Evolutionary conservation across 2,329 filamentous ascomycete genomes (phyloP).

Genomic region (Xylariales sp.): DNA sequence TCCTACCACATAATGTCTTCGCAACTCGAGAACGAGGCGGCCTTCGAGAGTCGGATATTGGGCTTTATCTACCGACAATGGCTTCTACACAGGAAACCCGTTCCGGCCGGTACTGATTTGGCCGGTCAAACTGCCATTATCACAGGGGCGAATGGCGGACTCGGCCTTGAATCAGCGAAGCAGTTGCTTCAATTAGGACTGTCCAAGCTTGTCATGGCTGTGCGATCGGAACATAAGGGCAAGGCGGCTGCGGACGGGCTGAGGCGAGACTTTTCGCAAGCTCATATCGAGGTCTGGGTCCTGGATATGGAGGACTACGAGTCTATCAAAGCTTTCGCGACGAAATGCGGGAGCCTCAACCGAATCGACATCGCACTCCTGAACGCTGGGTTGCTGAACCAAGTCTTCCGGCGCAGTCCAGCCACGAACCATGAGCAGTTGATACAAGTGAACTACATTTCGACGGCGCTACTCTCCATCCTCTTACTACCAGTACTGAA

Average conservation of each 20-base stretch:
- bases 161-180: slow-evolving; percentile 40
- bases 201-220: slow-evolving; percentile 40
- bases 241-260: slow-evolving; percentile 33
- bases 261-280: slow-evolving; percentile 21
- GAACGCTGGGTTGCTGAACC: slow-evolving; percentile 30
- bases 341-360: slow-evolving; percentile 24
- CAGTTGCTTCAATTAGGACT: slow-evolving; percentile 35
- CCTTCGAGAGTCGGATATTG: slow-evolving; percentile 7
- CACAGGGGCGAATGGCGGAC: slow-evolving; percentile 44
- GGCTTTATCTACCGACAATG: slow-evolving; percentile 9
- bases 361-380: slow-evolving; percentile 40
- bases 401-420: background rate
- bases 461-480: slow-evolving; percentile 5
- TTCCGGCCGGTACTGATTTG: slow-evolving; percentile 1
- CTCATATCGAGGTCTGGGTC: slow-evolving; percentile 41
- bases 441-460: slow-evolving; percentile 9
- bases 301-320: slow-evolving; percentile 44
- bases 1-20: background rate
- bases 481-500: slow-evolving; percentile 6
- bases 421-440: slow-evolving; percentile 5
- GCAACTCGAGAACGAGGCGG: slow-evolving; percentile 5
- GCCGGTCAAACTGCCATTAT: slow-evolving; percentile 34
- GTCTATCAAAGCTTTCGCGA: slow-evolving; percentile 38
- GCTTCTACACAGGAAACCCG: slow-evolving; percentile 1
- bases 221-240: slow-evolving; percentile 38